Evolutionary conservation across 805 yeast species (phyloP).

Genomic region (Starmerella powellii): DNA sequence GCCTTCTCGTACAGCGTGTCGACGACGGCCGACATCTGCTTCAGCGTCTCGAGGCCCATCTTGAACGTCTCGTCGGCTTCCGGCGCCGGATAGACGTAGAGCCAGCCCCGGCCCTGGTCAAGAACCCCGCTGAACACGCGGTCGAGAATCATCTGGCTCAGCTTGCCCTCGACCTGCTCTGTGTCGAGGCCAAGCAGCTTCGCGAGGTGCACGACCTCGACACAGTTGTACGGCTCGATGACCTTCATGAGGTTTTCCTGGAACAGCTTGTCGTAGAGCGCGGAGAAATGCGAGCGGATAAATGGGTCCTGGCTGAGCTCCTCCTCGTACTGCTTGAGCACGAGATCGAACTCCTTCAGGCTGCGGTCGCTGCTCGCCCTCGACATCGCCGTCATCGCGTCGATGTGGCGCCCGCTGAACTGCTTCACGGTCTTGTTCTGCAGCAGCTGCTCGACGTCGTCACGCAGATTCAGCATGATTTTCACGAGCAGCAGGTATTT

Average conservation of each 20-base stretch:
- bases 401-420: slow-evolving; percentile 73
- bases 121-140: slow-evolving; percentile 90
- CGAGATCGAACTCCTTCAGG: slow-evolving; percentile 78
- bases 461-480: slow-evolving; percentile 79
- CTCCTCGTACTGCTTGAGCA: slow-evolving; percentile 49
- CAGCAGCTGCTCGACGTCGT: slow-evolving; percentile 71
- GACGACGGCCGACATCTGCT: slow-evolving; percentile 75
- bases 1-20: slow-evolving; percentile 92
- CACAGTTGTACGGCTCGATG: slow-evolving; percentile 90
- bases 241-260: slow-evolving; percentile 89
- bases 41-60: slow-evolving; percentile 72
- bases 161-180: slow-evolving; percentile 83
- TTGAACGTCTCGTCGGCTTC: slow-evolving; percentile 79
- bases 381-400: slow-evolving; percentile 91
- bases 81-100: slow-evolving; percentile 81
- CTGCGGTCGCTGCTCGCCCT: slow-evolving; percentile 83
- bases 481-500: slow-evolving; percentile 88
- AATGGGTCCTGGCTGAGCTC: slow-evolving; percentile 80
- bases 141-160: slow-evolving; percentile 93
- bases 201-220: slow-evolving; percentile 84
- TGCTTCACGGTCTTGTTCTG: slow-evolving; percentile 61
- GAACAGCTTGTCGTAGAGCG: slow-evolving; percentile 80
- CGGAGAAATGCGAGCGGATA: slow-evolving; percentile 82
- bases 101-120: slow-evolving; percentile 98
- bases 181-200: slow-evolving; percentile 76